phyloP scores from a whole-genome alignment of 2,329 filamentous ascomycete species.

The Metarhizium brunneum region DNA sequence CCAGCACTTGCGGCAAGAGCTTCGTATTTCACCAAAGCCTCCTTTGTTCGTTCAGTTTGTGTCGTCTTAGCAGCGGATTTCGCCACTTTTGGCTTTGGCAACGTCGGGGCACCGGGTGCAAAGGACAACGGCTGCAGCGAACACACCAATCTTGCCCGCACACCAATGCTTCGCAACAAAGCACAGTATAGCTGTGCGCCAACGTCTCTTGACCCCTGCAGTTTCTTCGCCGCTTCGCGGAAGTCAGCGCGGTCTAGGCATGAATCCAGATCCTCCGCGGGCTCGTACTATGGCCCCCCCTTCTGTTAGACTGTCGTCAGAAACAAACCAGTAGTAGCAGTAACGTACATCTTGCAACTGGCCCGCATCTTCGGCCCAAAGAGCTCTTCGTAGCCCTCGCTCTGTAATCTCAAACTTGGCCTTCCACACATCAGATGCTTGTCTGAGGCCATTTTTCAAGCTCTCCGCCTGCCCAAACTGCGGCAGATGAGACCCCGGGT shows the following conservation, averaged over 20 bases:
- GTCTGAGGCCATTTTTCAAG: constrained; percentile 68
- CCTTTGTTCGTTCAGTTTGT: constrained; percentile 21
- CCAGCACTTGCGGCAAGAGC: constrained; percentile 28
- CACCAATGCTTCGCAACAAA: constrained; percentile 69
- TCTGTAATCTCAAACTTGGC: constrained; percentile 62
- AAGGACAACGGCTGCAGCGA: constrained; percentile 80
- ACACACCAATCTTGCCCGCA: constrained; percentile 76
- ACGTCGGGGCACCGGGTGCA: constrained; percentile 39
- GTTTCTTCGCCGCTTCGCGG: constrained; percentile 52
- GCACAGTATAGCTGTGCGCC: constrained; percentile 89
- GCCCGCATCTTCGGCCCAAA: constrained; percentile 65
- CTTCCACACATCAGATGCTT: constrained; percentile 58
- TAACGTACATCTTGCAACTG: constrained; percentile 47
- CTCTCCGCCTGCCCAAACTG: constrained; percentile 71
- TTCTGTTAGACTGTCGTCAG: not conserved
- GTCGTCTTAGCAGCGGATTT: constrained; percentile 20
- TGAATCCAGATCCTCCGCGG: constrained; percentile 55
- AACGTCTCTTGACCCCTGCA: constrained; percentile 79
- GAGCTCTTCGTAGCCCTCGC: constrained; percentile 57
- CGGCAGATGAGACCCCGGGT: constrained; percentile 54
- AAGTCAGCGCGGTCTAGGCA: constrained; percentile 67
- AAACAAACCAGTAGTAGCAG: not conserved
- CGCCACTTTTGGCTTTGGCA: constrained; percentile 29
- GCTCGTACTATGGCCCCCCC: constrained; percentile 36
- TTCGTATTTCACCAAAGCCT: constrained; percentile 16